A percentile compares a stretch with the other conserved stretches of the same genome.
phyloP scores from a whole-genome alignment of 2,329 filamentous ascomycete genomes.

The Bipolaris bicolor region DNA sequence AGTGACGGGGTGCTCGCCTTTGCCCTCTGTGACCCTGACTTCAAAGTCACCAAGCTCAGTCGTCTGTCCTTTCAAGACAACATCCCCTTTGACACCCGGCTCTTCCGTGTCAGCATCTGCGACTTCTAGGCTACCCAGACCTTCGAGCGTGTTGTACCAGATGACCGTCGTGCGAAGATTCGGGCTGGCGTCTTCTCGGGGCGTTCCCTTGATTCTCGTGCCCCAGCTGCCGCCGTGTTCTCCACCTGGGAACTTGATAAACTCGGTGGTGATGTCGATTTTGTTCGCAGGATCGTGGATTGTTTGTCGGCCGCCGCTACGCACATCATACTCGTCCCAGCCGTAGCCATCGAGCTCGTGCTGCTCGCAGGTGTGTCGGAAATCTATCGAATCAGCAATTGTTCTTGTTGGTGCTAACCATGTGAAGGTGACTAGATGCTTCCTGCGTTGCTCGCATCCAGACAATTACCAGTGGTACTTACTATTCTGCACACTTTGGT shows the following conservation, averaged over 20 bases:
- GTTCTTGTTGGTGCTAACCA: not conserved
- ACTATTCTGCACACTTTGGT: constrained; percentile 76
- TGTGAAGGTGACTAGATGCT: not conserved
- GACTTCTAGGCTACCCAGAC: constrained; percentile 69
- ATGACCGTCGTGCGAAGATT: constrained; percentile 77
- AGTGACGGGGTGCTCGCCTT: constrained; percentile 62
- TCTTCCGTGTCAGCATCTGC: constrained; percentile 55
- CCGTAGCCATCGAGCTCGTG: constrained; percentile 95
- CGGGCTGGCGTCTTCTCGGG: constrained; percentile 69
- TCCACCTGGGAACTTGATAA: constrained; percentile 90
- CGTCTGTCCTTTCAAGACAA: constrained; percentile 74
- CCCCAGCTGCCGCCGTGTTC: constrained; percentile 90
- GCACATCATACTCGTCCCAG: constrained; percentile 95
- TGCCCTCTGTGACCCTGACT: constrained; percentile 76
- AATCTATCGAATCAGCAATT: constrained; percentile 60
- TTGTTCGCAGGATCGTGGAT: constrained; percentile 89
- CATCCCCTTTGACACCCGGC: constrained; percentile 63
- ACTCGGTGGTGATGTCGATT: constrained; percentile 89
- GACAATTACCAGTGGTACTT: constrained; percentile 44
- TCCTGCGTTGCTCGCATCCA: not conserved
- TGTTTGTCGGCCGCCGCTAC: constrained; percentile 83
- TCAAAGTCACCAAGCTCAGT: constrained; percentile 78
- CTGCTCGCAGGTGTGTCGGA: constrained; percentile 95
- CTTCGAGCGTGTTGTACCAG: constrained; percentile 84
- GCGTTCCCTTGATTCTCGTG: constrained; percentile 81